Base-by-base conservation (phyloP, 352 stramenopile species). In the Phytophthora fragariae region DNA sequence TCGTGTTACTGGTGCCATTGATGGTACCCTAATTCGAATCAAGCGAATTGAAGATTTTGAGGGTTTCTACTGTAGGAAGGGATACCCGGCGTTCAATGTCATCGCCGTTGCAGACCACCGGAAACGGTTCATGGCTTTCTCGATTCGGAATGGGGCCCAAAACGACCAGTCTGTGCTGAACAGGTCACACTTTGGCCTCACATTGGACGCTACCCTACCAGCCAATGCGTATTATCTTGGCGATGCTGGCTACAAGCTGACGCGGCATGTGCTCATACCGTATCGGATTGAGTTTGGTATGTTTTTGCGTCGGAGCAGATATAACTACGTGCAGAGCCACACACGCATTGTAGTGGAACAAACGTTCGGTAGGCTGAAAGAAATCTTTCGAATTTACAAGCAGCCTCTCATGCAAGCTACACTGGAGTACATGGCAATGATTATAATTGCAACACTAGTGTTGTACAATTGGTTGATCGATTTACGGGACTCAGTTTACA, bases 231-330 rank as follows among this genome's bases (percentile, higher is more conserved):
- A 47, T 15, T 52, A 52, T 10, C 44, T 52, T 52, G 44, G 44
- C 5, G 44, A 52, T 6, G 44, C 44, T 21, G 44, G 44, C 44
- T 21, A 21, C 19, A 21, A 21, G 19, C 19, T 27, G 0, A 52
- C 44, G 15, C 15, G 10, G n/a, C 44, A 21, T 21, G n/a, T 52
- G 7, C 44, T 52, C 7, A 52, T 17, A 5, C 44, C 44, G 11
- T 52, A 52, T 52, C 44, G 15, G 44, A 52, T 52, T 15, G 44
- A 52, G 44, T 52, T 52, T 10, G 44, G 44, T 52, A 52, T 52
- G 44, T 52, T 2, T 17, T n/a, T 47, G 41, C 41, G 15, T 17
- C 41, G 14, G 5, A 47, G 41, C 15, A 17, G 41, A 47, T 47
- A 19, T 15, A 47, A 47, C 12, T 47, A 47, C 15, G 39, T 46